Conservation (phyloP, 768 basidiomycete species). For the Tylopilus subfusipes region DNA sequence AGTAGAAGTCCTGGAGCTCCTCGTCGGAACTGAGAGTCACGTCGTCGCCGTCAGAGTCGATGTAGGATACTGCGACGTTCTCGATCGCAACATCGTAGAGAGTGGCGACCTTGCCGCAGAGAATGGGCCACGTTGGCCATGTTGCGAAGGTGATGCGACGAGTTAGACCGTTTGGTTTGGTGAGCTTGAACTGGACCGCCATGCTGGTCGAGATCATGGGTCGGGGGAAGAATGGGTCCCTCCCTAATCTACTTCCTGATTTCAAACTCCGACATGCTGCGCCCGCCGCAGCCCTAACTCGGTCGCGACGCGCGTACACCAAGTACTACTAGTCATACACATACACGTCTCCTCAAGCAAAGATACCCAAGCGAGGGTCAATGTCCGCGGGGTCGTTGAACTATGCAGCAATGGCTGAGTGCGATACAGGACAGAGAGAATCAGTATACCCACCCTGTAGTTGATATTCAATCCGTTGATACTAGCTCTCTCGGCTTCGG, state of each 20-base stretch:
- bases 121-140: constrained; percentile 52
- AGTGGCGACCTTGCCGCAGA: constrained; percentile 53
- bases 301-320: not conserved
- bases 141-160: constrained; percentile 55
- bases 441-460: constrained; percentile 48
- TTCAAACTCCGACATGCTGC: constrained; percentile 48
- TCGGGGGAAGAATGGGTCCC: constrained; percentile 10
- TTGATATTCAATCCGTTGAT: constrained; percentile 61
- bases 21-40: constrained; percentile 75
- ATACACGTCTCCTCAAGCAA: constrained; percentile 46
- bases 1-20: constrained; percentile 74
- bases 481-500: constrained; percentile 51
- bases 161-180: constrained; percentile 50
- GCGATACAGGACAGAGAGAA: not conserved
- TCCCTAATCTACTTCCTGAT: constrained; percentile 11
- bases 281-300: constrained; percentile 14
- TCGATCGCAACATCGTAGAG: constrained; percentile 55
- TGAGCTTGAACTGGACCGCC: constrained; percentile 62
- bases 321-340: not conserved
- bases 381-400: constrained; percentile 70
- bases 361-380: constrained; percentile 63
- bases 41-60: constrained; percentile 70
- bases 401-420: constrained; percentile 32
- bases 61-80: constrained; percentile 64
- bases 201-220: constrained; percentile 39